Percentiles rank a stretch among this genome's conserved stretches.
These are phyloP conservation scores for Condylostoma magnum DNA, from an alignment of 169 alveolate genomes.

Conservation along the genomic window DNA sequence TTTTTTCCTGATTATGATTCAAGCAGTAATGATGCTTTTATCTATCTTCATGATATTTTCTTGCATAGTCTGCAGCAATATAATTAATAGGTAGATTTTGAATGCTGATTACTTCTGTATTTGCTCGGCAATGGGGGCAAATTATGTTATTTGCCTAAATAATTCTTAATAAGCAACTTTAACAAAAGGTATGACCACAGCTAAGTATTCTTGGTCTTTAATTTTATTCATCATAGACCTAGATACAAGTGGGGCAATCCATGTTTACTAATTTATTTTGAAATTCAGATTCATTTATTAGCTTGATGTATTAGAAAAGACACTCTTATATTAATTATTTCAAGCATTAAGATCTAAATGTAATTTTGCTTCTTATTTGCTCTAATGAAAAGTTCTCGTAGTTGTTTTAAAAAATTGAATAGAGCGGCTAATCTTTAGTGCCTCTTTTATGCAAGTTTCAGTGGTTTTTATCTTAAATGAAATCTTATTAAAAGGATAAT, in stretches of 20 bases:
- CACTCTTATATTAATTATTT: no score
- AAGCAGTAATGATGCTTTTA: slow-evolving; percentile 37
- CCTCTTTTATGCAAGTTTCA: no score
- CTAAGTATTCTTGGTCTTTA: slow-evolving; percentile 45
- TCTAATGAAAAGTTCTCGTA: no score
- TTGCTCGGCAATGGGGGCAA: slow-evolving; percentile 59
- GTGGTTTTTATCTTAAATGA: no score
- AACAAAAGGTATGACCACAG: slow-evolving; percentile 69
- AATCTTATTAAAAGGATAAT: no score
- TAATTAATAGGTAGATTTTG: slow-evolving; percentile 49
- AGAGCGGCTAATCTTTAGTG: no score
- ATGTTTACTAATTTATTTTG: no score
- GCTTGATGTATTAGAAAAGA: no score
- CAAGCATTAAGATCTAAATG: no score
- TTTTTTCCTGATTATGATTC: slow-evolving; percentile 35
- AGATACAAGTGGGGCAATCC: slow-evolving; percentile 60
- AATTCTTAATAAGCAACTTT: slow-evolving; percentile 44
- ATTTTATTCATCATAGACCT: slow-evolving; percentile 37
- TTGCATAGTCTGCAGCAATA: slow-evolving; percentile 52
- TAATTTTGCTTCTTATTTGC: no score
- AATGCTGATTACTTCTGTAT: slow-evolving; percentile 30
- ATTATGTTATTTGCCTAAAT: slow-evolving; percentile 12
- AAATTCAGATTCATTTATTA: no score
- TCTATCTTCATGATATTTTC: slow-evolving; percentile 38
- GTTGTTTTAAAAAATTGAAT: no score